Evolutionary conservation across 371 early-diverging fungal genomes (phyloP).

Genomic region (Mortierella sp.): DNA sequence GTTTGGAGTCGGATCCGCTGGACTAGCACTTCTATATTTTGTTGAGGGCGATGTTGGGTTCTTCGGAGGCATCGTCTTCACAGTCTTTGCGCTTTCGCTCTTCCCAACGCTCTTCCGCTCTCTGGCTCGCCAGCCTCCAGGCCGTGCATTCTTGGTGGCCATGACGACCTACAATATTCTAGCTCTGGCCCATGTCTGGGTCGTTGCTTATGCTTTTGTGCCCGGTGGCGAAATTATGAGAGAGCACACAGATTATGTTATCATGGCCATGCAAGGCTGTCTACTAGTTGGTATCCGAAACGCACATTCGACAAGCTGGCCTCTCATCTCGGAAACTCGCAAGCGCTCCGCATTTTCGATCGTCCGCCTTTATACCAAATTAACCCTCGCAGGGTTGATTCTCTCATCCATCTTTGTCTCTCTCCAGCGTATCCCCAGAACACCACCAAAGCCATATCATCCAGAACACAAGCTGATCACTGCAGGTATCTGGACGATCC

Average conservation of each 20-base stretch:
- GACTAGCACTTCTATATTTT: slow-evolving; percentile 69
- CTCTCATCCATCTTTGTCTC: slow-evolving; percentile 25
- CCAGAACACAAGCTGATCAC: slow-evolving; percentile 78
- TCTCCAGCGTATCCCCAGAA: slow-evolving; percentile 36
- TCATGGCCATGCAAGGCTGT: slow-evolving; percentile 64
- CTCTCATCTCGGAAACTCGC: slow-evolving; percentile 20
- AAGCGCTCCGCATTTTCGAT: slow-evolving; percentile 28
- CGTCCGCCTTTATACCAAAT: slow-evolving; percentile 23
- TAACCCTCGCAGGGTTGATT: slow-evolving; percentile 27
- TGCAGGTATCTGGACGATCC: slow-evolving; percentile 89
- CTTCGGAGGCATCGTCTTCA: slow-evolving; percentile 74
- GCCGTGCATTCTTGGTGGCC: slow-evolving; percentile 72
- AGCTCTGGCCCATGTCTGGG: slow-evolving; percentile 83
- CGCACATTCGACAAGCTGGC: slow-evolving; percentile 51
- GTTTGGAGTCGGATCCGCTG: slow-evolving; percentile 68
- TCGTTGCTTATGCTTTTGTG: slow-evolving; percentile 88
- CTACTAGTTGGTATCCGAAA: slow-evolving; percentile 66
- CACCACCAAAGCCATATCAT: slow-evolving; percentile 71
- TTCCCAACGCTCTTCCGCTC: slow-evolving; percentile 74
- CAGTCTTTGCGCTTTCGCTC: slow-evolving; percentile 72
- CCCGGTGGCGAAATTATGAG: slow-evolving; percentile 84
- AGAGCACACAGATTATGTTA: slow-evolving; percentile 81
- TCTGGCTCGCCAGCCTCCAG: slow-evolving; percentile 71
- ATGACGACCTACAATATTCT: slow-evolving; percentile 77
- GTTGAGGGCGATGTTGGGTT: slow-evolving; percentile 75